phyloP scores from a whole-genome alignment of 1,284 basidiomycete genomes.

The Ceratobasidium sp. region DNA sequence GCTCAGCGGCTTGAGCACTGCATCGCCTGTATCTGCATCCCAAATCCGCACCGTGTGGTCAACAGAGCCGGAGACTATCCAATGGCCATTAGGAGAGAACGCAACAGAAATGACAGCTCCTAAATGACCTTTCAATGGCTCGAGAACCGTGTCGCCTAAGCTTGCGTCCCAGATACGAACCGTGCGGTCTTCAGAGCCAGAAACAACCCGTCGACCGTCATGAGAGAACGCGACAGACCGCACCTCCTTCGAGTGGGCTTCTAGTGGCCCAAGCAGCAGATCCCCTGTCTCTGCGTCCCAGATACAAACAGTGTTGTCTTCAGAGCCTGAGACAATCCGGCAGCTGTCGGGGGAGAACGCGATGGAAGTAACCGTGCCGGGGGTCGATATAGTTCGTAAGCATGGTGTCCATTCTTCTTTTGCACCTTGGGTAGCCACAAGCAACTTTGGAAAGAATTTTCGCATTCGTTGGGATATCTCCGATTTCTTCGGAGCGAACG shows the following conservation, averaged over 20 bases:
- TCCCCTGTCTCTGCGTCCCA: not conserved
- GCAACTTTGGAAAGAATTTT: not conserved
- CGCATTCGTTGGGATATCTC: not conserved
- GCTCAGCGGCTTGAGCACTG: not conserved
- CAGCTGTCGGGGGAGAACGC: constrained; percentile 7
- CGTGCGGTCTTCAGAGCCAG: not conserved
- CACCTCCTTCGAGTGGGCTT: not conserved
- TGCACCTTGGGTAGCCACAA: not conserved
- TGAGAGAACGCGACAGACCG: not conserved
- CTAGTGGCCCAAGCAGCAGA: too few relatives aligned
- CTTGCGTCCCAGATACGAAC: not conserved
- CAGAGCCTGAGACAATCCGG: not conserved
- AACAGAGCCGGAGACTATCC: not conserved
- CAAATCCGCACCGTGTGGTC: not conserved
- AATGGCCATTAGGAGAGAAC: not conserved
- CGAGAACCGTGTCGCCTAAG: not conserved
- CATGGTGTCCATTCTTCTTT: constrained; percentile 7
- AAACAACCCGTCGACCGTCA: not conserved
- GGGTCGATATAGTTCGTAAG: not conserved
- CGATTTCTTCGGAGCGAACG: constrained; percentile 11
- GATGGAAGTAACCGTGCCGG: not conserved
- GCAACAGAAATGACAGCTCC: constrained; percentile 3
- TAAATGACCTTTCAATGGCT: not conserved
- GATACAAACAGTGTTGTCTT: not conserved
- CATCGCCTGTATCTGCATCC: constrained; percentile 3